These are phyloP conservation scores for Isabelozyma gotoi DNA, from an alignment of 805 yeast species.

Conservation along the genomic window DNA sequence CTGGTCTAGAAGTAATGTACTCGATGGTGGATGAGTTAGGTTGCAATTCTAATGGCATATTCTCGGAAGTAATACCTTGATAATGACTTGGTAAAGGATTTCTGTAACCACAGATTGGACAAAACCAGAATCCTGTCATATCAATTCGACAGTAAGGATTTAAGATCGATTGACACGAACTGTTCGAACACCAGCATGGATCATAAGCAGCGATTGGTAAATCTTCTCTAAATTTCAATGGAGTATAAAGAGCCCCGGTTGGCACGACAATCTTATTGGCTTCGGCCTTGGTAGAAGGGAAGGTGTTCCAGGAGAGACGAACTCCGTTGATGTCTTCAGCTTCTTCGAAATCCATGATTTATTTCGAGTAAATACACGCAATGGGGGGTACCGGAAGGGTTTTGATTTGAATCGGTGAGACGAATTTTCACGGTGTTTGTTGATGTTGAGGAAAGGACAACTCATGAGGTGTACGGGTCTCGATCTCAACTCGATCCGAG, in stretches of 20 bases:
- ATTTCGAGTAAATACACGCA: too few relatives aligned
- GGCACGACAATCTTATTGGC: conserved; percentile 93
- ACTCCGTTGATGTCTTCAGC: conserved; percentile 47
- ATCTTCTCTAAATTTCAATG: conserved; percentile 76
- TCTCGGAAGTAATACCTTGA: conserved; percentile 69
- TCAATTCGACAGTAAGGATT: conserved; percentile 87
- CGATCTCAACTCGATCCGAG: background rate
- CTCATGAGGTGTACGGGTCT: background rate
- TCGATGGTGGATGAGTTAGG: conserved; percentile 75
- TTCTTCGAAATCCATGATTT: conserved; percentile 39
- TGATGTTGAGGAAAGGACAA: background rate
- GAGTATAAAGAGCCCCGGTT: conserved; percentile 93
- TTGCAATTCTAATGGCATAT: conserved; percentile 78
- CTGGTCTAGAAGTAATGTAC: conserved; percentile 79
- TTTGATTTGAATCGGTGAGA: background rate
- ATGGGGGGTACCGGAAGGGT: background rate
- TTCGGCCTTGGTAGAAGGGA: conserved; percentile 87
- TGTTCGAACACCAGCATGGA: conserved; percentile 74
- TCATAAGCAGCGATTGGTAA: conserved; percentile 80
- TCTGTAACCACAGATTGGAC: conserved; percentile 78
- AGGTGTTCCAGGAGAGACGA: conserved; percentile 57
- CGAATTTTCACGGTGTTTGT: background rate
- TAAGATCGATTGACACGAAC: conserved; percentile 78
- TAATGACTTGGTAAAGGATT: conserved; percentile 83
- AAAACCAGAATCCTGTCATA: conserved; percentile 77